Percentiles rank a stretch among this genome's conserved stretches.
Conservation (phyloP, 1,139 yeast genomes). For the Protomyces inundatus region DNA sequence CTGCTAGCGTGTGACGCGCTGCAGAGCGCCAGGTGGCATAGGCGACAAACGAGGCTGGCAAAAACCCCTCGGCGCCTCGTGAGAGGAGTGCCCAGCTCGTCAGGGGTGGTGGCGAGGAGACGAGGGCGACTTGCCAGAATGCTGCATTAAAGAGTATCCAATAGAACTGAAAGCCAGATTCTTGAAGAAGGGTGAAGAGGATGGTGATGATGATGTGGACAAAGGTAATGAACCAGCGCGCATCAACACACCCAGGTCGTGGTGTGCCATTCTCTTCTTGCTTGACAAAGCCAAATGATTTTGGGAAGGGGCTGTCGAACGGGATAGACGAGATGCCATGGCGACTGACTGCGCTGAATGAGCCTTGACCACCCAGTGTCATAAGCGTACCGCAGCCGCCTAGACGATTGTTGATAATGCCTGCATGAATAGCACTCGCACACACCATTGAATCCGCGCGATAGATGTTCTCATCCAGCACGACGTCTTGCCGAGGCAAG, state of each 20-base stretch:
- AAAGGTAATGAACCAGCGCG: constrained; percentile 53
- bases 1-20: constrained; percentile 13
- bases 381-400: constrained; percentile 79
- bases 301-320: constrained; percentile 70
- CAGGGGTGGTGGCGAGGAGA: constrained; percentile 72
- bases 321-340: constrained; percentile 52
- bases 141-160: constrained; percentile 66
- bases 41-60: constrained; percentile 69
- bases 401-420: constrained; percentile 59
- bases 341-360: constrained; percentile 47
- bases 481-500: not conserved
- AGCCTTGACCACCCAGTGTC: constrained; percentile 51
- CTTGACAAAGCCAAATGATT: constrained; percentile 56
- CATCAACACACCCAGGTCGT: constrained; percentile 51
- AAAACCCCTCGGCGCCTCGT: constrained; percentile 62
- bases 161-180: constrained; percentile 52
- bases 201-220: constrained; percentile 51
- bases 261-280: not conserved
- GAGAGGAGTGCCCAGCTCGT: constrained; percentile 55
- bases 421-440: constrained; percentile 86
- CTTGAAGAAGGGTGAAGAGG: constrained; percentile 54
- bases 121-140: constrained; percentile 76
- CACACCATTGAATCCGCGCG: constrained; percentile 88
- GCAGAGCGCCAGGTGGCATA: constrained; percentile 50
- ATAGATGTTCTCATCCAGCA: constrained; percentile 40